These are phyloP conservation scores for Teunomyces atbi DNA, from an alignment of 805 yeast genomes.

Conservation along the genomic window DNA sequence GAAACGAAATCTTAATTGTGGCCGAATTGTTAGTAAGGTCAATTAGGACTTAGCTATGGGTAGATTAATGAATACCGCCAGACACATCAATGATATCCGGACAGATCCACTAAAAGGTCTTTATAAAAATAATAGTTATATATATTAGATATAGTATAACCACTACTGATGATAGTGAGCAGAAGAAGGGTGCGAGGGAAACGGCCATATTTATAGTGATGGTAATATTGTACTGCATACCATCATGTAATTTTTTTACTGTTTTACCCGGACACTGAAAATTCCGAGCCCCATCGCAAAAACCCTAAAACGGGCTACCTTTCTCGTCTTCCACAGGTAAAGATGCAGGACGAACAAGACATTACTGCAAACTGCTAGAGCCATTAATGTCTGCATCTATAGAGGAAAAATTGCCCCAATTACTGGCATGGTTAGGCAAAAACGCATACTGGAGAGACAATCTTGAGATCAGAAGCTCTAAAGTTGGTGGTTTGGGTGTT, in stretches of 20 bases:
- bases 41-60: constrained; percentile 62
- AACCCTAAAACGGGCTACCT: neutral
- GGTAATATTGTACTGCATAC: constrained; percentile 7
- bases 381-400: constrained; percentile 9
- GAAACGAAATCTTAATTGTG: constrained; percentile 74
- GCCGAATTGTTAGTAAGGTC: constrained; percentile 73
- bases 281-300: neutral
- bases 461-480: constrained; percentile 46
- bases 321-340: no score
- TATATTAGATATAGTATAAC: constrained; percentile 71
- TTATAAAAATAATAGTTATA: constrained; percentile 53
- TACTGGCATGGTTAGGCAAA: constrained; percentile 53
- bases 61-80: constrained; percentile 9
- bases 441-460: constrained; percentile 55
- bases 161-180: constrained; percentile 67
- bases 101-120: constrained; percentile 44
- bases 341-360: neutral
- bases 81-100: constrained; percentile 21
- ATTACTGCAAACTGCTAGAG: neutral
- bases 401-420: neutral
- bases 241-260: neutral
- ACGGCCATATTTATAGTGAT: constrained; percentile 25
- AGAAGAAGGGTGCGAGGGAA: constrained; percentile 32
- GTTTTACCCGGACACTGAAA: constrained; percentile 1
- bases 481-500: constrained; percentile 71